A percentile compares a stretch with the other conserved stretches of the same genome.
Conservation (phyloP, 2,329 filamentous ascomycete species). For the Xylariales sp. region DNA sequence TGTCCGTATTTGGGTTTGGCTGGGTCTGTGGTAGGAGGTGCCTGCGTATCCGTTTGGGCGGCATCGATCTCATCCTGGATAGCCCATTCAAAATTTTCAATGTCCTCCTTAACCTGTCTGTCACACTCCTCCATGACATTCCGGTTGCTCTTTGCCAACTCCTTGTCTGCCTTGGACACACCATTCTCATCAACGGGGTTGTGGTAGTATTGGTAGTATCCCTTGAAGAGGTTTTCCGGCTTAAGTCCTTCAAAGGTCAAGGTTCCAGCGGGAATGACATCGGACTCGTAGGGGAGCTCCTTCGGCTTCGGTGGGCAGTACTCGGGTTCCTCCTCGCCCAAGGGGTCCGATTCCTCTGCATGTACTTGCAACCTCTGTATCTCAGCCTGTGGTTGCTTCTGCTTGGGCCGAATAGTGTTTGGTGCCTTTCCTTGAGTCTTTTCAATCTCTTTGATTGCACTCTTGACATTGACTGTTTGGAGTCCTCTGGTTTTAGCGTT, state of each 20-base stretch:
- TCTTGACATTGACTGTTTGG: constrained; percentile 62
- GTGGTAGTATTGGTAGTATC: constrained; percentile 56
- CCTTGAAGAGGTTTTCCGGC: constrained; percentile 55
- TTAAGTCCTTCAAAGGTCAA: constrained; percentile 55
- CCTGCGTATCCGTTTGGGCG: constrained; percentile 26
- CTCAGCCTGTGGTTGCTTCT: constrained; percentile 47
- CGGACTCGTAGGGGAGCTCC: constrained; percentile 63
- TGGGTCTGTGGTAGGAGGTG: constrained; percentile 14
- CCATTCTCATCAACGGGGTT: constrained; percentile 65
- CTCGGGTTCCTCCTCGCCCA: constrained; percentile 72
- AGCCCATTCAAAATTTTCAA: constrained; percentile 56
- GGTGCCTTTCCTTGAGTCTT: constrained; percentile 58
- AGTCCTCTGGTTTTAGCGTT: constrained; percentile 77
- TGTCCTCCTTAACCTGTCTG: constrained; percentile 61
- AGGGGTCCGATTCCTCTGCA: constrained; percentile 41
- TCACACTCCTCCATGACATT: constrained; percentile 54
- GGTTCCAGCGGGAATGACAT: constrained; percentile 56
- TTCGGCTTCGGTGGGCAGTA: constrained; percentile 76
- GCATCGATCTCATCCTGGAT: constrained; percentile 40
- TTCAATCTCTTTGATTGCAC: constrained; percentile 53
- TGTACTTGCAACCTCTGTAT: constrained; percentile 60
- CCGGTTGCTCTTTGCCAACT: constrained; percentile 51
- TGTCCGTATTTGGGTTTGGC: background rate
- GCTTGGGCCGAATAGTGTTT: constrained; percentile 53
- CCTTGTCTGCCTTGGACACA: constrained; percentile 55